These are phyloP conservation scores for Lunularia cruciata DNA, from an alignment of 225 moss, liverwort and hornwort species.

Conservation along the genomic window DNA sequence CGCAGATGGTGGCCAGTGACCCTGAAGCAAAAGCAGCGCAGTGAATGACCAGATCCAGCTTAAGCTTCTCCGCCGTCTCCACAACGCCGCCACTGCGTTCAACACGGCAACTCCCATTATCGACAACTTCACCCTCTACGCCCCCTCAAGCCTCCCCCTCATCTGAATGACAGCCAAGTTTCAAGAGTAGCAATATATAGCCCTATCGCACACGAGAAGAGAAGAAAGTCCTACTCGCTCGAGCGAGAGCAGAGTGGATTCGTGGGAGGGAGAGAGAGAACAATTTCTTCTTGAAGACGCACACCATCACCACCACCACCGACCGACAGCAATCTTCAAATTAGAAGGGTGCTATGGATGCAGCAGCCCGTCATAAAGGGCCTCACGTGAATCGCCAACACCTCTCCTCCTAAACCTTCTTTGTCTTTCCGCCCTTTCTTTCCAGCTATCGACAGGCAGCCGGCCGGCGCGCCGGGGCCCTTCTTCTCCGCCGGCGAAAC, in stretches of 20 bases:
- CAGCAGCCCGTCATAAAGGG: not conserved
- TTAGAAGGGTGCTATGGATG: not conserved
- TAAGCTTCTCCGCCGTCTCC: too few species aligned
- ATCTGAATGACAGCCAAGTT: not conserved
- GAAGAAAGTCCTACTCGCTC: not conserved
- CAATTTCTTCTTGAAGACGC: not conserved
- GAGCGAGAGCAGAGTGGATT: not conserved
- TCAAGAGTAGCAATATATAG: slow-evolving; percentile 6
- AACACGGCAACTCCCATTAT: too few species aligned
- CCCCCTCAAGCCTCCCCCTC: not conserved
- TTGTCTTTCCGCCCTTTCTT: not conserved
- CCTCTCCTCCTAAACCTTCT: not conserved
- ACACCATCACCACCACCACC: slow-evolving; percentile 7
- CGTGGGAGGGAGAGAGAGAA: not conserved
- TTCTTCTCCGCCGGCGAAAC: not conserved
- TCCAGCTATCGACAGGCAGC: not conserved
- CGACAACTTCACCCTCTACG: too few species aligned
- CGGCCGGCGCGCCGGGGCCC: slow-evolving; percentile 19
- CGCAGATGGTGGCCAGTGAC: too few species aligned
- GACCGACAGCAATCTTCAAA: slow-evolving; percentile 2
- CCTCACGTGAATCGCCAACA: slow-evolving; percentile 22
- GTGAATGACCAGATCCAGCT: too few species aligned
- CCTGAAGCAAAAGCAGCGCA: too few species aligned
- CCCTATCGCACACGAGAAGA: not conserved
- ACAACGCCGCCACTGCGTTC: too few species aligned